These are phyloP conservation scores for Moniliophthora roreri DNA, from an alignment of 1,284 basidiomycete species.

Conservation along the genomic window DNA sequence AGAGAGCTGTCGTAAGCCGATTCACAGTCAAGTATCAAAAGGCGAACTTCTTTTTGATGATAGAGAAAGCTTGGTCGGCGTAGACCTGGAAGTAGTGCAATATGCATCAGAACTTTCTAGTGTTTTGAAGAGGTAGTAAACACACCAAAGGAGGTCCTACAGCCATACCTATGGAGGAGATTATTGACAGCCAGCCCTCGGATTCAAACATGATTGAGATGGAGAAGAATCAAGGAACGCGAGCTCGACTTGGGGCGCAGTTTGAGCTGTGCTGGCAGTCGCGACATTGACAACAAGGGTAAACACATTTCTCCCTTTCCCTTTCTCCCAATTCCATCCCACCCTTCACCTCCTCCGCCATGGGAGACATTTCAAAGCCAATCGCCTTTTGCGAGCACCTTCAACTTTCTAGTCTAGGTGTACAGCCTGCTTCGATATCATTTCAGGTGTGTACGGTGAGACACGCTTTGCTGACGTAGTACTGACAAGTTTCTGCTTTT, in stretches of 20 bases:
- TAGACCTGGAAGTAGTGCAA: conserved; percentile 50
- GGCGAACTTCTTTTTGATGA: conserved; percentile 65
- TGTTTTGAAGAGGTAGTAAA: too few species aligned
- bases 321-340: conserved; percentile 1
- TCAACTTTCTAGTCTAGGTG: conserved; percentile 93
- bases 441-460: conserved; percentile 72
- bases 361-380: conserved; percentile 61
- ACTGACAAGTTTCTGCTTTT: conserved; percentile 6
- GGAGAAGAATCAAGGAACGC: background rate
- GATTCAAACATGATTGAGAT: conserved; percentile 5
- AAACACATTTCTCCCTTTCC: background rate
- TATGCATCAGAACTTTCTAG: background rate
- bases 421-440: conserved; percentile 95
- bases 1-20: background rate
- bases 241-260: background rate
- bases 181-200: conserved; percentile 49
- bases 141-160: conserved; percentile 67
- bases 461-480: background rate
- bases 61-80: conserved; percentile 75
- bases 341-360: conserved; percentile 20
- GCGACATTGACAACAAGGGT: background rate
- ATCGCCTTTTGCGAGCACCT: conserved; percentile 85
- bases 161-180: conserved; percentile 70
- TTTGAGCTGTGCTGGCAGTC: background rate
- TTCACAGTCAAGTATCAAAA: background rate